phyloP scores from a whole-genome alignment of 1,139 yeast genomes.

The Yamadazyma friedrichii region DNA sequence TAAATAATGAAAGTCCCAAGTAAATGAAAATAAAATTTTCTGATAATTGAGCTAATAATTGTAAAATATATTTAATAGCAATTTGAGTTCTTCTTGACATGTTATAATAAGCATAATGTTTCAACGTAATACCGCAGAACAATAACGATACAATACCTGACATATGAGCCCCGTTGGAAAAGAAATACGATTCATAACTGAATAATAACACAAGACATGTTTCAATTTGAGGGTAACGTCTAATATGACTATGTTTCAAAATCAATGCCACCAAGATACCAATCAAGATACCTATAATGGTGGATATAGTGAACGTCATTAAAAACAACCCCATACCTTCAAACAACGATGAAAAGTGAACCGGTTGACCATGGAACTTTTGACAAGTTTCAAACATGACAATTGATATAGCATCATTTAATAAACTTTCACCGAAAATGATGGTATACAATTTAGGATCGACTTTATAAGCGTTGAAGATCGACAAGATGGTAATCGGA shows the following conservation, averaged over 20 bases:
- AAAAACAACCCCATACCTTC: slow-evolving; percentile 93
- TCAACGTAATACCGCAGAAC: slow-evolving; percentile 94
- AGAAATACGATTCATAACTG: slow-evolving; percentile 95
- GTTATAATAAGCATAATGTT: slow-evolving; percentile 94
- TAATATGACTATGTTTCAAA: slow-evolving; percentile 86
- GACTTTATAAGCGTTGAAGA: slow-evolving; percentile 95
- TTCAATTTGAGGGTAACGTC: slow-evolving; percentile 95
- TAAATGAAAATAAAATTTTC: slow-evolving; percentile 97
- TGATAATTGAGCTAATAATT: slow-evolving; percentile 87
- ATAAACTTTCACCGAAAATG: slow-evolving; percentile 91
- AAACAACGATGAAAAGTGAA: slow-evolving; percentile 73
- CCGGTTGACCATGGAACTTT: slow-evolving; percentile 83
- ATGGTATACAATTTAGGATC: slow-evolving; percentile 97
- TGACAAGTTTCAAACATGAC: slow-evolving; percentile 99
- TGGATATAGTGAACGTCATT: slow-evolving; percentile 91
- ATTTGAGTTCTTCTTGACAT: slow-evolving; percentile 98
- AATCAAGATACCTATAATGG: slow-evolving; percentile 82
- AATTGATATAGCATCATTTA: slow-evolving; percentile 97
- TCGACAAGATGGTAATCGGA: slow-evolving; percentile 94
- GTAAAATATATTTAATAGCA: slow-evolving; percentile 93
- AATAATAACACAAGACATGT: slow-evolving; percentile 86
- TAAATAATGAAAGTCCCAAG: slow-evolving; percentile 88
- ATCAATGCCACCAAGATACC: slow-evolving; percentile 89
- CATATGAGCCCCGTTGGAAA: slow-evolving; percentile 99
- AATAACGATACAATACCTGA: slow-evolving; percentile 94